Evolutionary conservation across 495 filamentous ascomycete genomes (phyloP).

Genomic region (Aspergillus leporis): DNA sequence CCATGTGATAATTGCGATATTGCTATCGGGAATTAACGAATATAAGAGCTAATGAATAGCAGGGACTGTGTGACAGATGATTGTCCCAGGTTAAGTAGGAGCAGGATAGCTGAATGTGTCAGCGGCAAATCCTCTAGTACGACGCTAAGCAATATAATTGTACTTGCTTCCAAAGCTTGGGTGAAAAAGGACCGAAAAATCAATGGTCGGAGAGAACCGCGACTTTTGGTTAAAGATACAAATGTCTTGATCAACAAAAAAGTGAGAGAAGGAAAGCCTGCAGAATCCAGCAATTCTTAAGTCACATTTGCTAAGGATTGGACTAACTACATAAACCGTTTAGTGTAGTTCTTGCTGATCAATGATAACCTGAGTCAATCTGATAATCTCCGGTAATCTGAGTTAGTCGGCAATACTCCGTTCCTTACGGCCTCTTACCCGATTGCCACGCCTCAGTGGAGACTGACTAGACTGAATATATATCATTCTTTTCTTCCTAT

Average conservation of each 20-base stretch:
- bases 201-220: neutral
- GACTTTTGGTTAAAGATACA: neutral
- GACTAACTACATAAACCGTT: neutral
- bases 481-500: no score
- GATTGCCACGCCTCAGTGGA: neutral
- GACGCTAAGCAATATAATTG: neutral
- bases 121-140: neutral
- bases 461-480: no score
- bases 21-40: neutral
- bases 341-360: constrained; percentile 1
- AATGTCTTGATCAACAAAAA: no score
- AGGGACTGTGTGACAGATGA: neutral
- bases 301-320: neutral
- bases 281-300: neutral
- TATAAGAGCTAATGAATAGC: neutral
- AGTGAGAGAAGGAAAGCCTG: no score
- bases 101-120: neutral
- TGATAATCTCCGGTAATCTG: neutral
- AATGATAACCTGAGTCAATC: neutral
- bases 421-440: neutral
- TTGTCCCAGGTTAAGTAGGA: neutral
- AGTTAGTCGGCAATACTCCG: neutral
- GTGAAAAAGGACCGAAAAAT: neutral
- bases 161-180: neutral
- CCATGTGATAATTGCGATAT: neutral